Conservation (phyloP, 2,329 filamentous ascomycete genomes). For the Epicoccum nigrum region DNA sequence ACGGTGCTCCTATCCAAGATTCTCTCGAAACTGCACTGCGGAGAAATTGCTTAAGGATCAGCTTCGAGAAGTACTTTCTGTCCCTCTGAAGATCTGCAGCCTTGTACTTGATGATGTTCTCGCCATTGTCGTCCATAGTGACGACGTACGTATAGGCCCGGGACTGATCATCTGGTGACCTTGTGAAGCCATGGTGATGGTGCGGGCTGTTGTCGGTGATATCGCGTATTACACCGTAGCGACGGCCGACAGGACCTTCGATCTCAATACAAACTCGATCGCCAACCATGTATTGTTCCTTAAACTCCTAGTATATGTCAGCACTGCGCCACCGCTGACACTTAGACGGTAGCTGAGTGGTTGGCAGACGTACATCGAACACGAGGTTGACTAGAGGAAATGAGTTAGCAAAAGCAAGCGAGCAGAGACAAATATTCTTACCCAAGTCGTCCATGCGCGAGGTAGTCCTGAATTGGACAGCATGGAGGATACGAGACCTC, state of each 20-base stretch:
- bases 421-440: constrained; percentile 43
- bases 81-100: constrained; percentile 76
- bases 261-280: constrained; percentile 45
- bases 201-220: constrained; percentile 41
- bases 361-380: constrained; percentile 33
- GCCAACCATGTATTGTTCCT: constrained; percentile 41
- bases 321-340: neutral
- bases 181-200: constrained; percentile 36
- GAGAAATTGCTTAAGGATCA: constrained; percentile 90
- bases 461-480: constrained; percentile 89
- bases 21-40: constrained; percentile 93
- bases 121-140: constrained; percentile 40
- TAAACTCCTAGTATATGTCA: constrained; percentile 38
- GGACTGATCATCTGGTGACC: constrained; percentile 36
- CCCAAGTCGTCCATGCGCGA: constrained; percentile 79
- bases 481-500: constrained; percentile 86
- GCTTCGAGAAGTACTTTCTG: constrained; percentile 91
- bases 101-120: constrained; percentile 56
- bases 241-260: constrained; percentile 28
- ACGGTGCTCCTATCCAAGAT: constrained; percentile 93
- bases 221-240: constrained; percentile 38
- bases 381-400: constrained; percentile 36
- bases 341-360: neutral
- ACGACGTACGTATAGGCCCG: constrained; percentile 43
- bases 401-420: constrained; percentile 37